These are phyloP conservation scores for Plantago lanceolata DNA, from an alignment of 305 asterid species.

Conservation along the genomic window DNA sequence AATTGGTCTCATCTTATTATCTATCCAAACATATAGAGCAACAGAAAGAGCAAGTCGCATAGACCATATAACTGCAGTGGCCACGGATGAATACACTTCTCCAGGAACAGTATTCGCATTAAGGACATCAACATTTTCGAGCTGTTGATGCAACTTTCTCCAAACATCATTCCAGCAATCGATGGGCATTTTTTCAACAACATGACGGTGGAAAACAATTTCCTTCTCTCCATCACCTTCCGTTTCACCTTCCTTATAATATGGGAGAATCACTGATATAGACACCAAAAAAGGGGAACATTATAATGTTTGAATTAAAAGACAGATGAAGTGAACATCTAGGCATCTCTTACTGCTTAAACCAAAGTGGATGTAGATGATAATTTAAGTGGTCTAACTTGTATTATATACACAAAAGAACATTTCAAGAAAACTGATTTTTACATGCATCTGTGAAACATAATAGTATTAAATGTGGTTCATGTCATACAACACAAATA, in stretches of 20 bases:
- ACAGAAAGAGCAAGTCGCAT: slow-evolving; percentile 94
- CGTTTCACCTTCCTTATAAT: slow-evolving; percentile 60
- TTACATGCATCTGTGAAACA: slow-evolving; percentile 1
- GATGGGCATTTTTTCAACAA: slow-evolving; percentile 85
- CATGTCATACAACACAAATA: slow-evolving; percentile 1
- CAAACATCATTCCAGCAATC: slow-evolving; percentile 98
- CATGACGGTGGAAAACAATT: slow-evolving; percentile 71
- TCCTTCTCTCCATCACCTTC: slow-evolving; percentile 45
- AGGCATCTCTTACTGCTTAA: slow-evolving; percentile 2
- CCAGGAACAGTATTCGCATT: slow-evolving; percentile 63
- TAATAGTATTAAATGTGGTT: not conserved
- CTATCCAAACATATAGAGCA: slow-evolving; percentile 78
- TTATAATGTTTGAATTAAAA: slow-evolving; percentile 5
- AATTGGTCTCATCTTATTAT: slow-evolving; percentile 77
- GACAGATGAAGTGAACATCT: slow-evolving; percentile 3
- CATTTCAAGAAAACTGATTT: slow-evolving; percentile 1
- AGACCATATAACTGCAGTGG: slow-evolving; percentile 92
- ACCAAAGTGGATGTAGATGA: slow-evolving; percentile 14
- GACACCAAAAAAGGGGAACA: slow-evolving; percentile 23
- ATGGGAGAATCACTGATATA: slow-evolving; percentile 76
- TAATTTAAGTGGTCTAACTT: not conserved
- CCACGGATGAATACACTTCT: slow-evolving; percentile 76
- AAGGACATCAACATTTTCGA: slow-evolving; percentile 82
- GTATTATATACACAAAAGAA: slow-evolving; percentile 16
- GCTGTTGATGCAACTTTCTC: slow-evolving; percentile 92